Evolutionary conservation across 768 basidiomycete species (phyloP).

Genomic region (Nidularia pulvinata): DNA sequence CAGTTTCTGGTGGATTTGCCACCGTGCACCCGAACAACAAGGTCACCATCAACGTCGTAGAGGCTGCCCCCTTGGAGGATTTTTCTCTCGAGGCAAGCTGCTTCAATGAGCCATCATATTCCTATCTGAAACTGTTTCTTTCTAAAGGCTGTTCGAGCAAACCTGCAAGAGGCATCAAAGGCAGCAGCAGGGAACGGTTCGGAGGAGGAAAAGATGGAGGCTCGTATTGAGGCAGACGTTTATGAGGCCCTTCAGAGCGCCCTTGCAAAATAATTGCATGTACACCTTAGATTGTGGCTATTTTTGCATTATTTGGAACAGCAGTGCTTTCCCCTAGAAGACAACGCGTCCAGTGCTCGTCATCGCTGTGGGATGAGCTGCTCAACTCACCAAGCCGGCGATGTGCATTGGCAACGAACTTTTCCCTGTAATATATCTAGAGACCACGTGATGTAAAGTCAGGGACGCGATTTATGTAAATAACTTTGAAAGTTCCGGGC

Average conservation of each 20-base stretch:
- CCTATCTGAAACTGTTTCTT: background rate
- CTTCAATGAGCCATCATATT: background rate
- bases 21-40: constrained; percentile 98
- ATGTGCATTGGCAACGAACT: no score
- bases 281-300: background rate
- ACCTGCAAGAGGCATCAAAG: constrained; percentile 86
- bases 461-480: no score
- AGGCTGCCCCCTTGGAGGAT: constrained; percentile 89
- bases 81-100: constrained; percentile 84
- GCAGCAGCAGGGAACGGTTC: constrained; percentile 82
- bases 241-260: constrained; percentile 95
- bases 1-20: constrained; percentile 96
- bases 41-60: constrained; percentile 95
- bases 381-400: no score
- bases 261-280: constrained; percentile 39
- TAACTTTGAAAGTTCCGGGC: no score
- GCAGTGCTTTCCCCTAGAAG: no score
- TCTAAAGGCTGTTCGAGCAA: constrained; percentile 81
- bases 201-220: constrained; percentile 93
- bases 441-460: no score
- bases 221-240: constrained; percentile 92
- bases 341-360: no score
- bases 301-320: background rate
- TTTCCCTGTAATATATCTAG: no score
- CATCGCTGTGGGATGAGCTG: no score